Percentiles rank a stretch among this genome's conserved stretches.
phyloP scores from a whole-genome alignment of 2,329 filamentous ascomycete genomes.

The Leptographium lundbergii region DNA sequence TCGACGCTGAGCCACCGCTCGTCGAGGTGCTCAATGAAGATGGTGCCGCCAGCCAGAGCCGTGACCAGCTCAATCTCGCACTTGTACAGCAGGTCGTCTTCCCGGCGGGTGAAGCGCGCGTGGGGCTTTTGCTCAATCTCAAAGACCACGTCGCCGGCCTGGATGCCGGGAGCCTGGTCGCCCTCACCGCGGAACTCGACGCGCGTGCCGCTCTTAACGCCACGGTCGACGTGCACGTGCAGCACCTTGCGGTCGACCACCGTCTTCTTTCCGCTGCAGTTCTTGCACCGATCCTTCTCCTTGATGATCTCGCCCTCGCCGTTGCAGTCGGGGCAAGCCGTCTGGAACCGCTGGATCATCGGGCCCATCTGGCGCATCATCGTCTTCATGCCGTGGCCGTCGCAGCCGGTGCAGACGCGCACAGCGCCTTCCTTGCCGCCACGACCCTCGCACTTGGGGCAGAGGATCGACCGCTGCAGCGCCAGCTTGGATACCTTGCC shows the following conservation, averaged over 20 bases:
- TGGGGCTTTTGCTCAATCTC: conserved; percentile 99
- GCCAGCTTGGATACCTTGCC: conserved; percentile 97
- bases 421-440: conserved; percentile 98
- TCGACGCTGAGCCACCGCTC: conserved; percentile 93
- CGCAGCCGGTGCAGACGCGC: conserved; percentile 80
- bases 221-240: conserved; percentile 92
- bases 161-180: conserved; percentile 85
- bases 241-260: conserved; percentile 94
- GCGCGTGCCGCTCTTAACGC: conserved; percentile 87
- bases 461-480: conserved; percentile 94
- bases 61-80: conserved; percentile 94
- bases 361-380: conserved; percentile 99
- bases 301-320: conserved; percentile 95
- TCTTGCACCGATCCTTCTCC: conserved; percentile 96
- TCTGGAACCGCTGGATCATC: conserved; percentile 99
- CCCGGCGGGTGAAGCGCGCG: conserved; percentile 83
- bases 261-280: conserved; percentile 95
- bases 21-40: conserved; percentile 92
- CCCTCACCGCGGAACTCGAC: conserved; percentile 96
- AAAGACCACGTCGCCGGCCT: conserved; percentile 93
- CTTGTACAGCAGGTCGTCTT: conserved; percentile 90
- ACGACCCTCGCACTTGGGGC: conserved; percentile 82
- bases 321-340: conserved; percentile 94
- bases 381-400: conserved; percentile 95
- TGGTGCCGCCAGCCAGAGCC: conserved; percentile 78